phyloP scores from a whole-genome alignment of 2,329 filamentous ascomycete genomes.

The Diaporthe velutina region DNA sequence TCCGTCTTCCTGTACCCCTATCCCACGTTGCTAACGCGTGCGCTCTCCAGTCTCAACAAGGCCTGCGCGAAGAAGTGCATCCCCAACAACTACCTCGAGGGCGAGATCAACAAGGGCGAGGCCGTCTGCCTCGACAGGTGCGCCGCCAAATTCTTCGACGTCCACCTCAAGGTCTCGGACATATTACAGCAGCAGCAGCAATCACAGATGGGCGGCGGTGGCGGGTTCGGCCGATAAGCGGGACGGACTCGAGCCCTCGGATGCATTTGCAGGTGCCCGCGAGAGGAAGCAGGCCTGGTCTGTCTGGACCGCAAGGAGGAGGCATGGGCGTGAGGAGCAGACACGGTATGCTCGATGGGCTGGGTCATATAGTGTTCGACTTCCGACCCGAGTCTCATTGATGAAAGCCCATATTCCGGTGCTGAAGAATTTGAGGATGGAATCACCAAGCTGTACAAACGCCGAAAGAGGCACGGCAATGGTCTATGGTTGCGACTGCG shows the following conservation, averaged over 20 bases:
- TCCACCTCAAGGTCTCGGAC: conserved; percentile 97
- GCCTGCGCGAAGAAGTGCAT: conserved; percentile 96
- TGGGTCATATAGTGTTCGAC: background rate
- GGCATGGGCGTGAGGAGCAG: background rate
- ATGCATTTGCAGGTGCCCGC: too few species aligned
- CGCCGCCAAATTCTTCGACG: conserved; percentile 98
- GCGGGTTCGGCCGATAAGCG: conserved; percentile 48
- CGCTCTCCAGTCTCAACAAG: conserved; percentile 77
- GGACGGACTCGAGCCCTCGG: background rate
- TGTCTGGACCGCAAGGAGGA: background rate
- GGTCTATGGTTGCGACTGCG: background rate
- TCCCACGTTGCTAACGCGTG: background rate
- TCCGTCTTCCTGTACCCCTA: too few species aligned
- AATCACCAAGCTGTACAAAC: background rate
- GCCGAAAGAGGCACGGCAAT: background rate
- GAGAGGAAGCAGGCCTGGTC: background rate
- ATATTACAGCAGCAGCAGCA: conserved; percentile 92
- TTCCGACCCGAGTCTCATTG: background rate
- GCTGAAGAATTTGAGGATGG: background rate
- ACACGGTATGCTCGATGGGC: background rate
- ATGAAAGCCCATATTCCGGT: background rate
- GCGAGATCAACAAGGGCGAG: conserved; percentile 98
- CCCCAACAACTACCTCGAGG: conserved; percentile 91
- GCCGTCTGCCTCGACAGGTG: conserved; percentile 98
- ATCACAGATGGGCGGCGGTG: conserved; percentile 70